Evolutionary conservation across 2,329 filamentous ascomycete species (phyloP).

Genomic region (Plectosphaerella plurivora): DNA sequence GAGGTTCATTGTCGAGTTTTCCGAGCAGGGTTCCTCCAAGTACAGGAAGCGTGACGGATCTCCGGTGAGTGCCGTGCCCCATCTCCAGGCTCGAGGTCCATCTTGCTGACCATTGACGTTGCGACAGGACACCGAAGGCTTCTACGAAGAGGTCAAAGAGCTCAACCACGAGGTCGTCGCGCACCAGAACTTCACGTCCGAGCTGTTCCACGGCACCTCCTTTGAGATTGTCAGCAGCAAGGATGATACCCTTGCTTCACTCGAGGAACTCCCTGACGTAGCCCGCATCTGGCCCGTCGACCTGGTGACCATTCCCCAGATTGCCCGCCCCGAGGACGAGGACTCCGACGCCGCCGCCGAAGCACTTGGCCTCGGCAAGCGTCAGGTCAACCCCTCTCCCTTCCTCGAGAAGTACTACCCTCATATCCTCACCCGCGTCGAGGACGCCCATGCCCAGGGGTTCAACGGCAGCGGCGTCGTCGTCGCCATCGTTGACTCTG

Average conservation of each 20-base stretch:
- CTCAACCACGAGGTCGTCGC: neutral
- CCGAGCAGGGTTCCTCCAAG: neutral
- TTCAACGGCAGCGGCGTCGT: neutral
- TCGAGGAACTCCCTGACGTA: neutral
- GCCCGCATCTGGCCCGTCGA: neutral
- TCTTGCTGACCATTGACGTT: neutral
- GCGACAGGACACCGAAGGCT: conserved; percentile 1
- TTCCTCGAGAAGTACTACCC: conserved; percentile 14
- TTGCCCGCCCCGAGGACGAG: neutral
- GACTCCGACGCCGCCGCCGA: neutral
- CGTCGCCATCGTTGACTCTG: neutral
- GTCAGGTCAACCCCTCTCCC: neutral
- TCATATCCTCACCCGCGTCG: neutral
- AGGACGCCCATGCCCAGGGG: neutral
- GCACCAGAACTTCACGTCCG: neutral
- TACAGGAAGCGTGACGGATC: conserved; percentile 1
- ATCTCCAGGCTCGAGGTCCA: neutral
- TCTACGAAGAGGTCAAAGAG: neutral
- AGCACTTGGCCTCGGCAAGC: neutral
- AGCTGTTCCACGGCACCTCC: conserved; percentile 1
- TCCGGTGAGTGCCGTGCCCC: neutral
- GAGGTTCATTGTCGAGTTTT: conserved; percentile 1
- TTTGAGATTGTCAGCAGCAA: conserved; percentile 1
- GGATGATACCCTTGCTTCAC: neutral
- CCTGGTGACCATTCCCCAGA: neutral